These are phyloP conservation scores for Fusarium nanum DNA, from an alignment of 2,329 filamentous ascomycete species.

Conservation along the genomic window DNA sequence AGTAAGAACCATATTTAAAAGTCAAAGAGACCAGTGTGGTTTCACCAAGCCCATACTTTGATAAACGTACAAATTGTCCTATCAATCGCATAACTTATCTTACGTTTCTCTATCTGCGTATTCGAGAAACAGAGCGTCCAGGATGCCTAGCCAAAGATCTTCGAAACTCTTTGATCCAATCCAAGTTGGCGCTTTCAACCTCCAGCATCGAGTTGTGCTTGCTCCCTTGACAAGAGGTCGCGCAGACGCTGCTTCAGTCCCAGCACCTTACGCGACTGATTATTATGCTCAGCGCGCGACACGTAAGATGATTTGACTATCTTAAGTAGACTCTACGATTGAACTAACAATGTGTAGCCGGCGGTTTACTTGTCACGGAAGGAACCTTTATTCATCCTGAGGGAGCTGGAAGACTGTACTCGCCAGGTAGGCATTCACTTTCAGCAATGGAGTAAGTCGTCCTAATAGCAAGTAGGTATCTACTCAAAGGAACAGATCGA, in stretches of 20 bases:
- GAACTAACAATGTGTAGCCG: slow-evolving; percentile 42
- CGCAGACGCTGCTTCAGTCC: slow-evolving; percentile 49
- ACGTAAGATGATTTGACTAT: slow-evolving; percentile 11
- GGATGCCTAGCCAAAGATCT: background rate
- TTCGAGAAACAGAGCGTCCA: background rate
- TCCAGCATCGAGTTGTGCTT: slow-evolving; percentile 62
- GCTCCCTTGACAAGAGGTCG: slow-evolving; percentile 68
- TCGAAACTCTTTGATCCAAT: slow-evolving; percentile 55
- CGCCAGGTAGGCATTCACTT: slow-evolving; percentile 15
- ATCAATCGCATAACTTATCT: background rate
- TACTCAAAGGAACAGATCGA: slow-evolving; percentile 67
- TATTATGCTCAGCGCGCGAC: slow-evolving; percentile 61
- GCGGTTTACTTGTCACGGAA: slow-evolving; percentile 58
- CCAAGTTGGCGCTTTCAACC: slow-evolving; percentile 51
- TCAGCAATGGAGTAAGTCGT: background rate
- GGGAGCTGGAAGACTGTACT: slow-evolving; percentile 45
- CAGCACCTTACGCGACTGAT: slow-evolving; percentile 51
- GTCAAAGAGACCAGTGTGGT: background rate
- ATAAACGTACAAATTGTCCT: rapidly evolving
- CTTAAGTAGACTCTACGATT: rapidly evolving
- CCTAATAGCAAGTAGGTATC: slow-evolving; percentile 51
- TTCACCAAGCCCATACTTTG: rapidly evolving
- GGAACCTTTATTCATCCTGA: slow-evolving; percentile 56
- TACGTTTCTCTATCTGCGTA: background rate
- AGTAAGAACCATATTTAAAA: background rate